Conservation (phyloP, 352 stramenopile species). For the Globisporangium takayamanum region DNA sequence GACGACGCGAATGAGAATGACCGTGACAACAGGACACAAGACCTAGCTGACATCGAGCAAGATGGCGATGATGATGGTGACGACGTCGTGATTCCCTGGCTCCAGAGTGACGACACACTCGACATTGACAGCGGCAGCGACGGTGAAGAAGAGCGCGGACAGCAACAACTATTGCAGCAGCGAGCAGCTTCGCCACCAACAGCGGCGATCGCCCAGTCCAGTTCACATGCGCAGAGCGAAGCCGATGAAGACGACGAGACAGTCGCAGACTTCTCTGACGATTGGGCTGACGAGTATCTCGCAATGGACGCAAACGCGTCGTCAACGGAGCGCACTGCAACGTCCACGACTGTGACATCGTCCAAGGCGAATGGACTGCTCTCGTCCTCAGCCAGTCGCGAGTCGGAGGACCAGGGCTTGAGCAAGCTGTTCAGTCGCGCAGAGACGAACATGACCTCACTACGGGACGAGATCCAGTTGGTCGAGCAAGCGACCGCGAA, state of each 20-base stretch:
- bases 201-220: background rate
- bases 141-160: slow-evolving; percentile 1
- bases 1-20: slow-evolving; percentile 6
- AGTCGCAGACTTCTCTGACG: slow-evolving; percentile 31
- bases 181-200: background rate
- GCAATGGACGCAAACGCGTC: slow-evolving; percentile 7
- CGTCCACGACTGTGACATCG: background rate
- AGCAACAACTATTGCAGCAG: background rate
- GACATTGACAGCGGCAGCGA: slow-evolving; percentile 9
- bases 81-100: slow-evolving; percentile 11
- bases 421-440: slow-evolving; percentile 5
- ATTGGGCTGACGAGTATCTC: slow-evolving; percentile 35
- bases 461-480: slow-evolving; percentile 10
- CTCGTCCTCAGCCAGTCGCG: background rate
- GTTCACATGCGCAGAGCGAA: background rate
- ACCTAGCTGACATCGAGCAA: background rate
- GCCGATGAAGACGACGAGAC: slow-evolving; percentile 3
- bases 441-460: slow-evolving; percentile 3
- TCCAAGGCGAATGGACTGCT: too few species aligned
- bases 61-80: background rate
- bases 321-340: background rate
- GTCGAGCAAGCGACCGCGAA: slow-evolving; percentile 4
- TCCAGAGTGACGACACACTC: slow-evolving; percentile 20
- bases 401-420: background rate
- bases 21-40: slow-evolving; percentile 1